These are phyloP conservation scores for Mollisiaceae sp. DNA, from an alignment of 2,329 filamentous ascomycete genomes.

Conservation along the genomic window DNA sequence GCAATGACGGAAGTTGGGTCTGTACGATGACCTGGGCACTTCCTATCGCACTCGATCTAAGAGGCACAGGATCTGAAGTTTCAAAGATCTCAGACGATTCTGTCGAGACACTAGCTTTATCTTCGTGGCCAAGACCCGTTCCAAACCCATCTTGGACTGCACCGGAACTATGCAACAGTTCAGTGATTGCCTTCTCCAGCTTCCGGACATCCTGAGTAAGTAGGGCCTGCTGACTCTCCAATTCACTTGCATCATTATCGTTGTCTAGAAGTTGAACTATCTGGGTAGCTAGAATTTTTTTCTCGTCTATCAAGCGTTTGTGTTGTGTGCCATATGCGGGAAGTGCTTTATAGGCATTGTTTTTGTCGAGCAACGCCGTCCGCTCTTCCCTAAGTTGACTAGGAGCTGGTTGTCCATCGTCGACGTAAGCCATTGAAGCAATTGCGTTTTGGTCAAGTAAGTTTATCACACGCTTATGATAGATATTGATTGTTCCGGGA, in stretches of 20 bases:
- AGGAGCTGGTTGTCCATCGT: constrained; percentile 32
- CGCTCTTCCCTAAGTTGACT: constrained; percentile 34
- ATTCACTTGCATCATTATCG: constrained; percentile 29
- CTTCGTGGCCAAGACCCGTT: constrained; percentile 13
- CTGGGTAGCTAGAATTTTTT: constrained; percentile 30
- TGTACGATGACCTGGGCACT: constrained; percentile 41
- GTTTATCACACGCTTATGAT: constrained; percentile 29
- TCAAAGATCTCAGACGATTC: constrained; percentile 22
- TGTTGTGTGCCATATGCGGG: constrained; percentile 21
- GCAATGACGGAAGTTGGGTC: constrained; percentile 36
- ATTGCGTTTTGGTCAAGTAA: constrained; percentile 32
- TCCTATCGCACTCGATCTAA: constrained; percentile 32
- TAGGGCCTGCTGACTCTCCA: constrained; percentile 31
- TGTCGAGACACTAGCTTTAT: background rate
- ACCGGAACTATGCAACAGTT: constrained; percentile 36
- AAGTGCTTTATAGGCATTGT: constrained; percentile 31
- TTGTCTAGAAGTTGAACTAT: constrained; percentile 33
- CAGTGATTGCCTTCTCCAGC: constrained; percentile 35
- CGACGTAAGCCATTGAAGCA: constrained; percentile 32
- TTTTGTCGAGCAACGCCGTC: constrained; percentile 33
- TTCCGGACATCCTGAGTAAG: constrained; percentile 34
- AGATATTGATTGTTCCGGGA: constrained; percentile 30
- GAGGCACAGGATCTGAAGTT: constrained; percentile 11
- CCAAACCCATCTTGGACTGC: constrained; percentile 41
- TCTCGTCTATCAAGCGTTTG: constrained; percentile 27